Evolutionary conservation across 371 early-diverging fungal species (phyloP), one percentile per base, ranked within the genome.

Genomic region (Mortierella sp.): DNA sequence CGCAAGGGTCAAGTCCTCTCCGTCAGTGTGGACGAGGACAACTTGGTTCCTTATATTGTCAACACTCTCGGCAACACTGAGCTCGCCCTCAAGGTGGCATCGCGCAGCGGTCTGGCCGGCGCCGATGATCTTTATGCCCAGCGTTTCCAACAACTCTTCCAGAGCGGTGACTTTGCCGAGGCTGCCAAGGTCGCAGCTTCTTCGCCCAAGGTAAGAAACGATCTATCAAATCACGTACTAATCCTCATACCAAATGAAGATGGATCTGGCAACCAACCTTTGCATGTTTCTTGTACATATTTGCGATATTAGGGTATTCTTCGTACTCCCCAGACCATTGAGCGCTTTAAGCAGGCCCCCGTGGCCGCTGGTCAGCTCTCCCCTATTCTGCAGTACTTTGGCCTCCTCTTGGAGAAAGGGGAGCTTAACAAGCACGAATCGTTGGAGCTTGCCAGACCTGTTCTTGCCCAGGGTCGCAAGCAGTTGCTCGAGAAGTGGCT

Each of bases 351-450:
- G 90, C 92, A 96, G 72, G 88, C 97, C 58, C 94, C 96, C 43
- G 95, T 93, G 58, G 87, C 90, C 21, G 93, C 95, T 11, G 98
- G 97, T 29, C 96, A 97, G 88, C 88, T 97, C 18, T 94, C 97
- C n/a, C 99, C 99, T 18, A 97, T 99, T 81, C 91, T 99, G 71
- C 98, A 98, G 88, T 99, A 99, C 91, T 99, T 99, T 91, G 98
- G 97, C 51, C 95, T 96, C 27, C 90, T 99, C 24, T 91, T 99
- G 27, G 99, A 99, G 84, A 97, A 96, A 91, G 98, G 97, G 32
- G 93, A 94, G 71, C 91, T 99, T 71, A 99, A 99, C 93, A 95
- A 96, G 83, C 92, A 93, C 85, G 99, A 99, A 90, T 97, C 98
- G 6, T 87, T 99, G 46, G 98, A 98, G 87, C 93, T 99, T 46